Evolutionary conservation across 495 filamentous ascomycete genomes (phyloP).

Genomic region (Neurospora cerealis): DNA sequence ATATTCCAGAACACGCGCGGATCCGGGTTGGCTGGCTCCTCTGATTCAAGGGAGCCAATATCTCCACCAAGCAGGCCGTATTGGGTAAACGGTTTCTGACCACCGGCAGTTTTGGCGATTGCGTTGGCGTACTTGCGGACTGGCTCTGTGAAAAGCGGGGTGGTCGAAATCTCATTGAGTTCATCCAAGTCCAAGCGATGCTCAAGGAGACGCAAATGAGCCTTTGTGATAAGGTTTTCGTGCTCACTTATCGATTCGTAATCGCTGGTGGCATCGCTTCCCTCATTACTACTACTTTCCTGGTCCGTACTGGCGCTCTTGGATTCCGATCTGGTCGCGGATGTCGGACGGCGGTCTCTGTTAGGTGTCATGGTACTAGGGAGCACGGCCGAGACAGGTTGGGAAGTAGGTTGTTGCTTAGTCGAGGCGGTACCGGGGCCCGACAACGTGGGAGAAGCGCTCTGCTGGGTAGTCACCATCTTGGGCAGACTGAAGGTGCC

Average conservation of each 20-base stretch:
- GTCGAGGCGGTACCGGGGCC: background rate
- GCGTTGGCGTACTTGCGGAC: conserved; percentile 20
- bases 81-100: conserved; percentile 21
- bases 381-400: background rate
- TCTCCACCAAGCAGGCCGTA: conserved; percentile 33
- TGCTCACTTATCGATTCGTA: background rate
- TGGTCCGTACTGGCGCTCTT: background rate
- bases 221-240: background rate
- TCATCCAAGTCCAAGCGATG: conserved; percentile 13
- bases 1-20: conserved; percentile 56
- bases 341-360: background rate
- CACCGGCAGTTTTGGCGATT: background rate
- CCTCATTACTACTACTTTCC: background rate
- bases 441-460: background rate
- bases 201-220: conserved; percentile 13
- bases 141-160: conserved; percentile 30
- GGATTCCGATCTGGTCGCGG: background rate
- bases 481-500: background rate
- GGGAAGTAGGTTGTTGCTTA: background rate
- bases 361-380: background rate
- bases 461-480: background rate
- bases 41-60: background rate
- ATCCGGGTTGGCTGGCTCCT: conserved; percentile 22
- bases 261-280: background rate
- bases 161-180: conserved; percentile 22